phyloP scores from a whole-genome alignment of 1,284 basidiomycete species.

The Leccinum fuscescens region DNA sequence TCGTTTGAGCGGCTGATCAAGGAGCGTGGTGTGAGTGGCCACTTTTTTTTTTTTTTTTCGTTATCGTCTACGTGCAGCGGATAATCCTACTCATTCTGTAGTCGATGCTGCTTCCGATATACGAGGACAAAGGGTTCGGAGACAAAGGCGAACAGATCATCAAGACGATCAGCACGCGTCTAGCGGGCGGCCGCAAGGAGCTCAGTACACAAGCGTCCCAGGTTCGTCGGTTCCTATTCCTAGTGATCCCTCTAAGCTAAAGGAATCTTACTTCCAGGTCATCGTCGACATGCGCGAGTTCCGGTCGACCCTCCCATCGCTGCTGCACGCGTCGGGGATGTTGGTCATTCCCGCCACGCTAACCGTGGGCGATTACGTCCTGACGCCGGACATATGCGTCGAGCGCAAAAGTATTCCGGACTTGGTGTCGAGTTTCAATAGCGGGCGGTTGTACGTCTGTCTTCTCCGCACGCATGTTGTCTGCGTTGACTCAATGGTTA shows the following conservation, averaged over 20 bases:
- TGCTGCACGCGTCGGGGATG: conserved; percentile 83
- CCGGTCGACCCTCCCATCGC: conserved; percentile 86
- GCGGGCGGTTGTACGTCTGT: conserved; percentile 78
- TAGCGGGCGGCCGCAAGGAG: conserved; percentile 83
- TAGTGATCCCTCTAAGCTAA: background rate
- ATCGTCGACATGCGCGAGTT: conserved; percentile 98
- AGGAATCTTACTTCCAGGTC: conserved; percentile 49
- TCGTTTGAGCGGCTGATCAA: conserved; percentile 92
- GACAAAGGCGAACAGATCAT: conserved; percentile 57
- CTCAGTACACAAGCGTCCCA: conserved; percentile 67
- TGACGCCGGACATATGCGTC: conserved; percentile 94
- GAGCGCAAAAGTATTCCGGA: conserved; percentile 95
- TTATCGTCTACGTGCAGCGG: too few relatives aligned
- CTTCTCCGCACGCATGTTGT: background rate
- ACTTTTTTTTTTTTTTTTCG: too few relatives aligned
- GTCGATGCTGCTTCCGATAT: conserved; percentile 84
- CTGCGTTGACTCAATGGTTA: background rate
- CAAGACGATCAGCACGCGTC: conserved; percentile 84
- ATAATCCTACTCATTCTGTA: too few relatives aligned
- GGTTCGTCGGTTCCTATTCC: conserved; percentile 39
- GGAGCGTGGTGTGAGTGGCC: conserved; percentile 76
- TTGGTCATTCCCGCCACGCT: conserved; percentile 88
- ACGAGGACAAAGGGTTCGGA: conserved; percentile 63
- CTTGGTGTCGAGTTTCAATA: conserved; percentile 89
- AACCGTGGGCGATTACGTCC: conserved; percentile 94